These are phyloP conservation scores for Lumnitzera littorea DNA, from an alignment of 345 rosid genomes.

Conservation along the genomic window DNA sequence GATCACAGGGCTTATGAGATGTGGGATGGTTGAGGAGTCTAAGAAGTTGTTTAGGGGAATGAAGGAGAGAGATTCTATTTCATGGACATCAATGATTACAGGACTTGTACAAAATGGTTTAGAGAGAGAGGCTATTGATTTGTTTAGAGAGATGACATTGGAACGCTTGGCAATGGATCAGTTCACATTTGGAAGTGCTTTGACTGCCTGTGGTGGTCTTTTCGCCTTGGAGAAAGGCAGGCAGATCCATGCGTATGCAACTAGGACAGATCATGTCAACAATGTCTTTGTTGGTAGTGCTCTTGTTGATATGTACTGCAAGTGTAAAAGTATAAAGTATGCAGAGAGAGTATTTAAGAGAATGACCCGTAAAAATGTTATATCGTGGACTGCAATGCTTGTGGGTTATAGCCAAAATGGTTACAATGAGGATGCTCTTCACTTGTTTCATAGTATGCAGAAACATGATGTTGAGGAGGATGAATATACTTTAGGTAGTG, in stretches of 20 bases:
- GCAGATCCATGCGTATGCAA: slow-evolving; percentile 56
- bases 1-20: slow-evolving; percentile 59
- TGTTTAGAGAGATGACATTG: slow-evolving; percentile 59
- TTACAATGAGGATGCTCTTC: slow-evolving; percentile 68
- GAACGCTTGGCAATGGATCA: slow-evolving; percentile 68
- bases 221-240: slow-evolving; percentile 56
- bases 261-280: slow-evolving; percentile 46
- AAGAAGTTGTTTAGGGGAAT: slow-evolving; percentile 40
- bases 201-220: slow-evolving; percentile 73
- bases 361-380: slow-evolving; percentile 67
- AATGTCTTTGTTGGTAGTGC: slow-evolving; percentile 82
- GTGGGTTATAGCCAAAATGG: slow-evolving; percentile 92
- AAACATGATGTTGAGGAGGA: slow-evolving; percentile 73
- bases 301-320: slow-evolving; percentile 91
- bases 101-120: slow-evolving; percentile 67
- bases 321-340: slow-evolving; percentile 46
- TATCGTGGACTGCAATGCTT: slow-evolving; percentile 91
- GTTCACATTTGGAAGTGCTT: slow-evolving; percentile 73
- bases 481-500: slow-evolving; percentile 76
- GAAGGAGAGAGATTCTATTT: slow-evolving; percentile 67
- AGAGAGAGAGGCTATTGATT: slow-evolving; percentile 47
- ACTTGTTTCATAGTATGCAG: slow-evolving; percentile 57
- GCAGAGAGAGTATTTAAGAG: slow-evolving; percentile 61
- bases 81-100: slow-evolving; percentile 87
- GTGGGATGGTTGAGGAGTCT: slow-evolving; percentile 63